phyloP scores from a whole-genome alignment of 129 eudicot species.

The Silybum marianum region DNA sequence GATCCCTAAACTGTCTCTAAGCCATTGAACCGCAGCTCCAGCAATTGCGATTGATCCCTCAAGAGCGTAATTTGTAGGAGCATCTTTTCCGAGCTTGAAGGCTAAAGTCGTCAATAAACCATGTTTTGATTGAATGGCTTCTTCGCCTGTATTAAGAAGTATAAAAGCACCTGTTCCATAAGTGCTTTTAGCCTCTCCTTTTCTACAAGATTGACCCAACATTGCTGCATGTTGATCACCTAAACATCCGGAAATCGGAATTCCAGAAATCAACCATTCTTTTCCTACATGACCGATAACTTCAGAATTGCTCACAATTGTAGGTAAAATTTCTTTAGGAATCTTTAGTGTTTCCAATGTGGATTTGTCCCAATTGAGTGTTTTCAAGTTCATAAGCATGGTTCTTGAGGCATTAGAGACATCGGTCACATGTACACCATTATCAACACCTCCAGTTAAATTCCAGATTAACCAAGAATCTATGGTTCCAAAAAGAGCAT shows the following conservation, averaged over 20 bases:
- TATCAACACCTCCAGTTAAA: slow-evolving; percentile 70
- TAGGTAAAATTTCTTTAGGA: slow-evolving; percentile 64
- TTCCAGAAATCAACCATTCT: slow-evolving; percentile 82
- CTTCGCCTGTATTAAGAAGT: slow-evolving; percentile 86
- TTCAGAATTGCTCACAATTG: slow-evolving; percentile 87
- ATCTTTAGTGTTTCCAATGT: slow-evolving; percentile 56
- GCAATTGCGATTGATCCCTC: slow-evolving; percentile 98
- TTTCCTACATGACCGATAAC: slow-evolving; percentile 68
- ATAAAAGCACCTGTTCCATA: slow-evolving; percentile 98
- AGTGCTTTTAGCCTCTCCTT: slow-evolving; percentile 97
- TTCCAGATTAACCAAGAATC: slow-evolving; percentile 97
- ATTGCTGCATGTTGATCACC: slow-evolving; percentile 99
- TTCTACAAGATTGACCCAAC: slow-evolving; percentile 91
- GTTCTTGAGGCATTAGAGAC: slow-evolving; percentile 95
- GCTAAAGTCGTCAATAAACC: slow-evolving; percentile 88
- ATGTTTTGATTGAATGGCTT: slow-evolving; percentile 66
- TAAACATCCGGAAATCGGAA: slow-evolving; percentile 92
- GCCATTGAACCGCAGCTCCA: slow-evolving; percentile 99
- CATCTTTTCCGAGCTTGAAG: slow-evolving; percentile 82
- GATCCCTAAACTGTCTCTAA: slow-evolving; percentile 86
- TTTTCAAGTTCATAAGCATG: slow-evolving; percentile 86
- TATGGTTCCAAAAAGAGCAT: slow-evolving; percentile 91
- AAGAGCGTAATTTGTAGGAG: slow-evolving; percentile 78
- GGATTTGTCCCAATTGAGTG: slow-evolving; percentile 73
- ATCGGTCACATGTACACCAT: slow-evolving; percentile 86